A percentile compares a stretch with the other conserved stretches of the same genome.
phyloP scores from a whole-genome alignment of 768 basidiomycete genomes.

The Mycena polygramma region DNA sequence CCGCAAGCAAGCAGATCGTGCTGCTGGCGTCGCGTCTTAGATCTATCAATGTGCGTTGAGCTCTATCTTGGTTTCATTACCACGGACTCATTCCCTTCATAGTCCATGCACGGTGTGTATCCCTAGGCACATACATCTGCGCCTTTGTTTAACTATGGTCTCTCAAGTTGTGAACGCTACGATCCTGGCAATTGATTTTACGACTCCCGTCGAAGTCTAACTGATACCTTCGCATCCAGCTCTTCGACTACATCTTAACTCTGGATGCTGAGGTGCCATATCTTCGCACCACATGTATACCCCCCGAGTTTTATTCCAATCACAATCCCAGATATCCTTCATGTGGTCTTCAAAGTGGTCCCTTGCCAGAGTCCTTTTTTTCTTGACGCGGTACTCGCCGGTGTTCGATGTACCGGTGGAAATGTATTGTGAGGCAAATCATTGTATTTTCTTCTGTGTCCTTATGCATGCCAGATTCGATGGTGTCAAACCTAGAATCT shows the following conservation, averaged over 20 bases:
- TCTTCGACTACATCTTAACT: conserved; percentile 34
- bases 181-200: conserved; percentile 19
- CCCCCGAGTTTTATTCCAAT: neutral
- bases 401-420: conserved; percentile 33
- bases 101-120: conserved; percentile 35
- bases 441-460: neutral
- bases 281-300: too few relatives aligned
- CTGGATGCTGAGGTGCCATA: conserved; percentile 20
- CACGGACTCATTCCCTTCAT: neutral
- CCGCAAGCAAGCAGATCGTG: neutral
- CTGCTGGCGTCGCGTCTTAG: conserved; percentile 25
- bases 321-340: conserved; percentile 26
- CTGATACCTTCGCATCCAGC: conserved; percentile 7
- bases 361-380: conserved; percentile 29
- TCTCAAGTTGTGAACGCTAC: conserved; percentile 27
- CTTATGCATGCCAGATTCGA: conserved; percentile 24
- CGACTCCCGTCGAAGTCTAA: neutral
- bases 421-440: conserved; percentile 26
- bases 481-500: conserved; percentile 16
- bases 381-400: conserved; percentile 34
- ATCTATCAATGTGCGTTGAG: conserved; percentile 27
- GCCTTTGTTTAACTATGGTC: neutral
- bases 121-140: neutral
- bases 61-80: neutral
- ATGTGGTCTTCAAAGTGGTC: conserved; percentile 34